Evolutionary conservation across 1,139 yeast species (phyloP), one percentile per base, ranked within the genome.

Genomic region (Yamadazyma dendronema): DNA sequence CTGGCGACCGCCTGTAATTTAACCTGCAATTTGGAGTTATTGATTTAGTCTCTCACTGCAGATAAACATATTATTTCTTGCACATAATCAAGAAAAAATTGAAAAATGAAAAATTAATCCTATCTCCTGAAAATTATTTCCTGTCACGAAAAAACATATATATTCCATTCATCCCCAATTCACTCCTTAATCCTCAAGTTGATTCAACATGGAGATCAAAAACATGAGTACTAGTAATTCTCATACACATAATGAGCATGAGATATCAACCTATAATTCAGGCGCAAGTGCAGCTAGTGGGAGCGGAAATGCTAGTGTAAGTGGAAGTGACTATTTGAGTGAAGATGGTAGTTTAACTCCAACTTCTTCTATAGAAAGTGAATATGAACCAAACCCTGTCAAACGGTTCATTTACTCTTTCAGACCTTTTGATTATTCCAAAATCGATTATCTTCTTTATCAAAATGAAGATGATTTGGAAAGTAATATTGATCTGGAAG

Each of bases 371-470:
- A 38, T 36, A 14, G 43, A 41, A 34, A 43, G 47, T 11, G 51
- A 47, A 30, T 47, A 41, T 37, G 52, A 53, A 33, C 46, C 49
- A n/a, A 54, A 53, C 39, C 48, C 49, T 10, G 41, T 54, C 25
- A 40, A 44, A 27, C 47, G 65, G 14, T 54, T 61, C 35, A 30
- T 54, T 19, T 54, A 60, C 38, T 48, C 57, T n/a, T 61, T 61
- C 47, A 58, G 52, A 36, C 65, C 64, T 10, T 56, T 48, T 35
- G 60, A 56, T 36, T 56, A 56, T 33, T 53, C 58, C 23, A 36
- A 48, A 28, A 47, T 48, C 13, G 52, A 49, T 26, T 46, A 48
- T 31, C 51, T 57, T 10, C 48, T 49, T 34, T 41, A 46, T 31
- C 42, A 46, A 30, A 28, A 36, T 17, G 44, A 47, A 14, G 48